Base-by-base conservation (phyloP, 257 asterid species). In the Gentiana macrophylla region DNA sequence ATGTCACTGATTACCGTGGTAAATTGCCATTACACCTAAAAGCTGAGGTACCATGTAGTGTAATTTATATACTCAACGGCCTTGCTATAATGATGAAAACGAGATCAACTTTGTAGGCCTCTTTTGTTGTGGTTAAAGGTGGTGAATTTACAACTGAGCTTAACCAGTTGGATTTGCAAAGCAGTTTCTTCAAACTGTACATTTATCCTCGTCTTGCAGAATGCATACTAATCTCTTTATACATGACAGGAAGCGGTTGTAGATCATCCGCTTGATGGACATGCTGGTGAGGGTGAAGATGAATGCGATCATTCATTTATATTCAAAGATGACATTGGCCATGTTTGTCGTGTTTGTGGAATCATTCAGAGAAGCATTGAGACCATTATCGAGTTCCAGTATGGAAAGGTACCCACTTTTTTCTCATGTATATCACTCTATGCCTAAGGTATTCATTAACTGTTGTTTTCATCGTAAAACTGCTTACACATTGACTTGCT, bases 281-380 rank as follows among this genome's bases (percentile, higher is more conserved):
- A 52, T 52, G 64, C 71, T 60, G 77, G 62, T 75, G 90, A 51
- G 32, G 68, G 72, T 66, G 89, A 70, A 57, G 86, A 74, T 50
- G 96, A 81, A 46, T 92, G 98, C 56, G 95, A 87, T 53, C 98
- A 92, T 77, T 79, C 92, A 6, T 87, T 78, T 66, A 81, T 92
- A 56, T 61, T 92, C 62, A 92, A 77, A 74, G 98, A 87, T 74
- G 98, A 92, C 65, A 83, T 92, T 12, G 98, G 98, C 49, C 85
- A 81, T 67, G 98, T 92, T 24, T 91, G 98, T 63, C 93, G 98
- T 52, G 74, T 91, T 43, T 91, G 98, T 62, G 98, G 98, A 67
- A 89, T 91, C 67, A 81, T 91, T 57, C 72, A 62, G 74, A 80
- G 89, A 76, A 76, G 94, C 59, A 91, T 91, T 63, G 98, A 83